Conservation (phyloP, 176 grass and related monocot genomes). For the Ensete ventricosum region DNA sequence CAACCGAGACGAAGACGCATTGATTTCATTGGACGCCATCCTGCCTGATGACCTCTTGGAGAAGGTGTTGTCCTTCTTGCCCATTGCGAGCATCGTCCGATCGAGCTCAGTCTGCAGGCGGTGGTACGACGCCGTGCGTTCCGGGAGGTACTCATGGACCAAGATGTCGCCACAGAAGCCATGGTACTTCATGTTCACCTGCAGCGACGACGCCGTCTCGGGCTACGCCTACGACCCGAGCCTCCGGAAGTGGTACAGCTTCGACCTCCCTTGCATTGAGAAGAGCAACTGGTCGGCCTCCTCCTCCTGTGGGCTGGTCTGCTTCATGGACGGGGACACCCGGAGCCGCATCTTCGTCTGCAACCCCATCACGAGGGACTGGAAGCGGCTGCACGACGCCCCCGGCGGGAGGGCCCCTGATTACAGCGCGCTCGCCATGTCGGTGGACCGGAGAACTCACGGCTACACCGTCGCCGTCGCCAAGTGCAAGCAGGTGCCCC, state of each 20-base stretch:
- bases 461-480: conserved; percentile 54
- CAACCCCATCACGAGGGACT: conserved; percentile 72
- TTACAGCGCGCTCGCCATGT: conserved; percentile 68
- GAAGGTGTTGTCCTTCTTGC: conserved; percentile 14
- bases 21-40: conserved; percentile 10
- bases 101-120: conserved; percentile 8
- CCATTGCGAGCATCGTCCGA: conserved; percentile 5
- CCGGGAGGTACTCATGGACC: background rate
- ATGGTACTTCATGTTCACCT: conserved; percentile 18
- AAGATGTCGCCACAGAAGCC: conserved; percentile 12
- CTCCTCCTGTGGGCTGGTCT: conserved; percentile 50
- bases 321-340: conserved; percentile 74
- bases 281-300: conserved; percentile 17
- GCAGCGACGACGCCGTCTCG: background rate
- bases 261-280: conserved; percentile 13
- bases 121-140: conserved; percentile 4
- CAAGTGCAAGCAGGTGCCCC: conserved; percentile 61
- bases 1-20: background rate
- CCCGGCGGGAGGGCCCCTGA: conserved; percentile 47
- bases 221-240: conserved; percentile 8
- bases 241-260: conserved; percentile 11
- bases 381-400: conserved; percentile 51
- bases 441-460: conserved; percentile 43
- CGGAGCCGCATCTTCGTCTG: conserved; percentile 56
- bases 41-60: conserved; percentile 12